Conservation (phyloP, 305 asterid genomes). For the Solanum hybrid region DNA sequence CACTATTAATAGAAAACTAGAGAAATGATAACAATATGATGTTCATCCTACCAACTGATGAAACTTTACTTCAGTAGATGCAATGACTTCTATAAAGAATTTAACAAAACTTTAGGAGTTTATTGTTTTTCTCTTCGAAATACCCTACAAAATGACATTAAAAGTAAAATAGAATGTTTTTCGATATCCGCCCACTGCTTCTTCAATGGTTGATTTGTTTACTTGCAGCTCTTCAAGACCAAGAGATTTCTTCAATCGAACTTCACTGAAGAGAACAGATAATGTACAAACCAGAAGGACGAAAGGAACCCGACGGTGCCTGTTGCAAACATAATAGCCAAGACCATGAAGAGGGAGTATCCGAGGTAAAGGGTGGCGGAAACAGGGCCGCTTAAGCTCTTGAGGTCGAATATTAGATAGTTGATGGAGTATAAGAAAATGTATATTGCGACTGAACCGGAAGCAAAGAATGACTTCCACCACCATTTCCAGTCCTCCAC, state of each 20-base stretch:
- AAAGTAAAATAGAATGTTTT: background rate
- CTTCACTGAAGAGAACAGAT: conserved; percentile 64
- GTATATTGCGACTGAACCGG: conserved; percentile 73
- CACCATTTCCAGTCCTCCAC: conserved; percentile 83
- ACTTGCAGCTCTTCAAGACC: background rate
- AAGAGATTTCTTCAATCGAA: conserved; percentile 26
- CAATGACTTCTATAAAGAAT: conserved; percentile 14
- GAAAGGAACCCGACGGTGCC: conserved; percentile 64
- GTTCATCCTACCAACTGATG: background rate
- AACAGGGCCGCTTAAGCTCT: conserved; percentile 66
- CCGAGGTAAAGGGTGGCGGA: conserved; percentile 70
- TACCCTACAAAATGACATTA: background rate
- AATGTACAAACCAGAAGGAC: conserved; percentile 66
- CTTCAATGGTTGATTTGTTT: background rate
- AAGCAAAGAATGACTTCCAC: conserved; percentile 79
- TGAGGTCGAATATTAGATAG: conserved; percentile 57
- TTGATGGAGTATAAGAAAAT: conserved; percentile 52
- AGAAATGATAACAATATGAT: background rate
- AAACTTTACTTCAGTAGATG: conserved; percentile 7
- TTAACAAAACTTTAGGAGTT: conserved; percentile 7
- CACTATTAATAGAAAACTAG: background rate
- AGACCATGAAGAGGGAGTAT: conserved; percentile 60
- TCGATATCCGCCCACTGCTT: background rate
- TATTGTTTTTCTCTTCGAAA: conserved; percentile 17
- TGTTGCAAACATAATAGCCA: conserved; percentile 65